Evolutionary conservation across 495 filamentous ascomycete species (phyloP), one percentile per base, ranked within the genome.

Genomic region (Penicillium diatomitis): DNA sequence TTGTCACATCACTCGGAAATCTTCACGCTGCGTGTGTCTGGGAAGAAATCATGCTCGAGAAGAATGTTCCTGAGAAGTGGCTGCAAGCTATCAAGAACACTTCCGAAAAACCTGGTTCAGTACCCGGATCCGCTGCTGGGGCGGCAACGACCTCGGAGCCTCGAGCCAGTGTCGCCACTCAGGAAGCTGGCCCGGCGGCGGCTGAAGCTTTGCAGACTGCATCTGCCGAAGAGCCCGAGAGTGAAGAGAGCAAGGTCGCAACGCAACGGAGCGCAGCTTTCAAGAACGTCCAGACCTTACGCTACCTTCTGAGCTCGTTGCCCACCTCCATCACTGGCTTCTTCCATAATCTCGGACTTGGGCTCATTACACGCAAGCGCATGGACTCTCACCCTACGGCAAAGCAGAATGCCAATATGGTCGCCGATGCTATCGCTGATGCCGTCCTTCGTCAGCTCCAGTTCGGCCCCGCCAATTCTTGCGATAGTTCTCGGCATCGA

Each of bases 311-410:
- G 8, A 83, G 83, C 52, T 81, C 86, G 34, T 69, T 90, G 20
- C 78, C 88, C 31, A 78, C 79, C 3, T 80, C 80, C 1, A 82
- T 88, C 32, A 80, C 84, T 8, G 79, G 81, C 4, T 89, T 94
- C 58, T 85, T 89, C 62, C 87, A 90, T 49, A 75, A 75, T 8
- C 72, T 97, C 33, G 90, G 88, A 5, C 91, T 88, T 61, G 78
- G 82, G 30, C 69, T 98, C 8, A 70, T 95, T 8, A 75, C 78
- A 32, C 86, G 87, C 50, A 78, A 87, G 27, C 77, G 75, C 46
- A 71, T 70, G 12, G 89, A 96, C 53, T 38, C 67, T 60, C 76
- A 75, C 55, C 65, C 76, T 68, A 79, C 78, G 50, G 80, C 86
- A 41, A 78, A 77, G 51, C 82, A 88, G 41, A 88, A 86, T 56